Percentiles rank a stretch among this genome's conserved stretches.
Conservation (phyloP, 2,329 filamentous ascomycete genomes). For the Dothideomycetidae sp. region DNA sequence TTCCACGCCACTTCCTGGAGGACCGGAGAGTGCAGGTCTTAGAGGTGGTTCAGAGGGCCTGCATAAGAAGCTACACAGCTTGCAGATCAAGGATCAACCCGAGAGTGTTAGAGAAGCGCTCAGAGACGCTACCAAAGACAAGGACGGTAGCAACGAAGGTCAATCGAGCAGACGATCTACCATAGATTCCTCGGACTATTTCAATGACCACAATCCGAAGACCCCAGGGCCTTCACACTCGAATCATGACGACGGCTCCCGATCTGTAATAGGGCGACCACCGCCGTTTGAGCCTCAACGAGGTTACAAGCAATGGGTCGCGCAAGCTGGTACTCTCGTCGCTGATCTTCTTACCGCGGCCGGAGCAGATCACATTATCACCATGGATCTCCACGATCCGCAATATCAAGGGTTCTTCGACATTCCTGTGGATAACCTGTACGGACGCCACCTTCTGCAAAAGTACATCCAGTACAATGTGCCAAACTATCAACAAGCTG, state of each 20-base stretch:
- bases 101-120: slow-evolving; percentile 11
- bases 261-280: slow-evolving; percentile 38
- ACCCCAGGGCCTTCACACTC: slow-evolving; percentile 10
- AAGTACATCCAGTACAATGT: slow-evolving; percentile 66
- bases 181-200: slow-evolving; percentile 19
- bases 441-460: slow-evolving; percentile 60
- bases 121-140: slow-evolving; percentile 11
- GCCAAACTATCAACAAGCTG: slow-evolving; percentile 67
- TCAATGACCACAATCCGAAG: slow-evolving; percentile 12
- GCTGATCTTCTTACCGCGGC: slow-evolving; percentile 90
- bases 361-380: slow-evolving; percentile 91
- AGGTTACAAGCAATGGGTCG: slow-evolving; percentile 97
- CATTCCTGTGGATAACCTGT: slow-evolving; percentile 95
- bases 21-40: slow-evolving; percentile 50
- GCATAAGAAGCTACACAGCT: slow-evolving; percentile 57
- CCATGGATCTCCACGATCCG: slow-evolving; percentile 90
- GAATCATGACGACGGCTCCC: slow-evolving; percentile 40
- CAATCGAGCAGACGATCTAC: slow-evolving; percentile 13
- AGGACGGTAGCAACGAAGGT: slow-evolving; percentile 8
- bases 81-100: slow-evolving; percentile 46
- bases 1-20: slow-evolving; percentile 63
- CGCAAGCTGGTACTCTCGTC: slow-evolving; percentile 86
- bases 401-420: slow-evolving; percentile 99
- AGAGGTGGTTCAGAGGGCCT: slow-evolving; percentile 55
- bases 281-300: slow-evolving; percentile 62